Base-by-base conservation (phyloP, 1,139 yeast genomes). In the Yamadazyma oceani region DNA sequence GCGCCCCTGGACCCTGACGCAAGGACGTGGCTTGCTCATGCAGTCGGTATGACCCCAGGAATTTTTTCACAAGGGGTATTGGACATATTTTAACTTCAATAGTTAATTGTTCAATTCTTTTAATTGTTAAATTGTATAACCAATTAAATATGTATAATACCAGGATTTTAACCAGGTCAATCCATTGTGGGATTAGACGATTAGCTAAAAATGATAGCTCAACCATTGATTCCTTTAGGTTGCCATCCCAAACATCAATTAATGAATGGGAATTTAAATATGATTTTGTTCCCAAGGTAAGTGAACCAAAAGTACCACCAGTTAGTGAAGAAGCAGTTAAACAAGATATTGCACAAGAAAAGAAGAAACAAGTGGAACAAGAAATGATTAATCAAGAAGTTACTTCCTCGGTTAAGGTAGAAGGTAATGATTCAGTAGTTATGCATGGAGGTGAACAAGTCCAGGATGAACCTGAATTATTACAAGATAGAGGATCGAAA, bases 211-310 rank as follows among this genome's bases (percentile, higher is more conserved):
- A 72, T 38, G 77, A 71, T 48, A n/a, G 58, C 4, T 69, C 76
- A 14, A 62, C 74, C 35, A 71, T 71, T 45, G 77, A 71, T 51
- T 66, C 75, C 12, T 69, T 46, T 52, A 61, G 54, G 44, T 61
- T 71, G 37, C 77, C 77, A 14, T 68, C 75, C 3, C 77, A 71
- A 45, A 66, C 75, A 2, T 70, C 75, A 25, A 66, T 71, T 51
- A 64, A 62, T 50, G 72, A 75, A 55, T 63, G 72, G 69, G 77
- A 68, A 48, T 76, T 75, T 60, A 75, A 72, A 50, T 75, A 76
- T 51, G 76, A 71, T 51, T 71, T 66, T 44, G 62, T 69, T 38
- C 76, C 76, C 17, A 68, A 66, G 46, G 62, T 62, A 12, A 39
- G 64, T 9, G 69, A 69, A 37, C 74, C 78, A 15, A 72, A 75